phyloP scores from a whole-genome alignment of 176 grass and related monocot species.

The Eragrostis nindensis region DNA sequence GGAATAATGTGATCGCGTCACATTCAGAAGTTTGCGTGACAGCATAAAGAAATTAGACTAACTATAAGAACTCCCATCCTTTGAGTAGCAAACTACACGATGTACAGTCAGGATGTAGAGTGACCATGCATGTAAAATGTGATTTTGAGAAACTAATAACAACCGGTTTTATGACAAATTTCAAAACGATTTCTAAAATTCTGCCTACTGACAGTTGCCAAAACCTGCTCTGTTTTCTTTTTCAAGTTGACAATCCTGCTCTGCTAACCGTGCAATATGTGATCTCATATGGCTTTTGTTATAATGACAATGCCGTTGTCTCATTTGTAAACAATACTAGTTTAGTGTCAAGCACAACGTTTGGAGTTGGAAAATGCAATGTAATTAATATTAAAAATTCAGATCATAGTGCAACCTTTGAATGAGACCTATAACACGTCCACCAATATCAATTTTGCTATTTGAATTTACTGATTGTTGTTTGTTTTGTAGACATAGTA shows the following conservation, averaged over 20 bases:
- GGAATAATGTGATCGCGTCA: no score
- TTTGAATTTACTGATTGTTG: neutral
- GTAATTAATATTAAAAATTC: neutral
- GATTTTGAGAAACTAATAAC: neutral
- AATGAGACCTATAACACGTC: neutral
- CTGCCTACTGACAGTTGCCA: neutral
- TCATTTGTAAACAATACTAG: constrained; percentile 1
- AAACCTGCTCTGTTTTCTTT: neutral
- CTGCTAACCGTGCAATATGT: constrained; percentile 10
- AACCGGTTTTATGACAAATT: neutral
- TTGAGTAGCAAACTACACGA: no score
- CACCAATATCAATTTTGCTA: neutral
- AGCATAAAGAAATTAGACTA: no score
- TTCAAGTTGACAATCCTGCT: neutral
- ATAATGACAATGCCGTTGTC: neutral
- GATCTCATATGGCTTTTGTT: neutral
- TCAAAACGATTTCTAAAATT: constrained; percentile 3
- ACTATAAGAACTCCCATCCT: no score
- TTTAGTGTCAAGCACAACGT: neutral
- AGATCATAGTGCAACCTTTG: neutral
- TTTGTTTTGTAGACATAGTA: neutral
- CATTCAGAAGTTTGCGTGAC: no score
- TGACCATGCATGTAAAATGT: no score
- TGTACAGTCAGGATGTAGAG: no score
- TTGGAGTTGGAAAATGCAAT: neutral